Conservation (phyloP, 345 rosid genomes). For the Eucalyptus cladocalyx region DNA sequence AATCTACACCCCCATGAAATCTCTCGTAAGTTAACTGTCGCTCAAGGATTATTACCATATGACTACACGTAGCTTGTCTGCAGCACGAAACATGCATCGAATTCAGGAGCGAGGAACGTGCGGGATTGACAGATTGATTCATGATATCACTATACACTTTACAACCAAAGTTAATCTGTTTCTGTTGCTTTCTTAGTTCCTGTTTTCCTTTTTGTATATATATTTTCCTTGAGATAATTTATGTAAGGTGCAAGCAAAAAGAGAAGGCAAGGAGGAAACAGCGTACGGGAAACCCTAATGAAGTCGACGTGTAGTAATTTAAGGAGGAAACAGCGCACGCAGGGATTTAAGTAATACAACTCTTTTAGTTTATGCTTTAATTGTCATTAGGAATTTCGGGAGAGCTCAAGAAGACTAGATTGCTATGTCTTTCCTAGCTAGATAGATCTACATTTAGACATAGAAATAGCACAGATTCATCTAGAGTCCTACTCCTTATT, state of each 20-base stretch:
- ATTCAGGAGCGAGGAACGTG: neutral
- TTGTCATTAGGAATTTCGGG: neutral
- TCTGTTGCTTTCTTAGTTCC: neutral
- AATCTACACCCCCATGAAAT: neutral
- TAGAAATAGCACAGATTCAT: neutral
- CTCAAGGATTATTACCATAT: neutral
- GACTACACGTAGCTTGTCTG: neutral
- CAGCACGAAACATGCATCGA: neutral
- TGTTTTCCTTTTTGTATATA: neutral
- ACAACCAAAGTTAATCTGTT: neutral
- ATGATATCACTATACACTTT: neutral
- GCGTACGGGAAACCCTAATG: neutral
- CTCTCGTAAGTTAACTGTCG: neutral
- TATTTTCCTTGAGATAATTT: neutral
- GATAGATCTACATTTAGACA: neutral
- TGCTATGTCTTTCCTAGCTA: neutral
- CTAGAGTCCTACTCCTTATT: neutral
- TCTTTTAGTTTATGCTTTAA: neutral
- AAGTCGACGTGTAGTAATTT: neutral
- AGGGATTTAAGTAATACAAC: neutral
- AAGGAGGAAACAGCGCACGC: neutral
- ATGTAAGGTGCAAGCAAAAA: neutral
- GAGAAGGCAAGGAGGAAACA: neutral
- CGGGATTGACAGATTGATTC: neutral
- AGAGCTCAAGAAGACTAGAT: neutral